A percentile compares a stretch with the other conserved stretches of the same genome.
Evolutionary conservation across 257 asterid genomes (phyloP).

Genomic region (Linaria vulgaris): DNA sequence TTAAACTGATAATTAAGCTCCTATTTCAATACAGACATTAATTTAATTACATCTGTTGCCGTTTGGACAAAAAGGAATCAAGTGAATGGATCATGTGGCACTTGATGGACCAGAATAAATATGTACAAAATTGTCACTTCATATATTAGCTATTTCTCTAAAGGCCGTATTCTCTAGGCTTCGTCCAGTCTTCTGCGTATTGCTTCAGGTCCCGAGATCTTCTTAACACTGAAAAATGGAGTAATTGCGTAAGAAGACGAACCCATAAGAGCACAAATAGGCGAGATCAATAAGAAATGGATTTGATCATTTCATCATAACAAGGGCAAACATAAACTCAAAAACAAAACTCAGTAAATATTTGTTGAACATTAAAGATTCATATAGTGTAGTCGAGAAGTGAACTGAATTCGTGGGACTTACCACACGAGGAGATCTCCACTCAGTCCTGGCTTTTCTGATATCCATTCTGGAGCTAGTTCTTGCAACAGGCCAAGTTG

Average conservation of each 20-base stretch:
- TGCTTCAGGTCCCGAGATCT: slow-evolving; percentile 44
- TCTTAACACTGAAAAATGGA: slow-evolving; percentile 60
- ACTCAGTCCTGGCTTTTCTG: slow-evolving; percentile 50
- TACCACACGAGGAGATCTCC: slow-evolving; percentile 76
- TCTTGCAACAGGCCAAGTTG: slow-evolving; percentile 70
- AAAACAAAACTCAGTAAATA: background rate
- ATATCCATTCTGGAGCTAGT: slow-evolving; percentile 84
- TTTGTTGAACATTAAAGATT: background rate
- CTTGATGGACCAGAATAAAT: too few species aligned
- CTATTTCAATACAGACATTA: background rate
- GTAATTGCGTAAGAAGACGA: background rate
- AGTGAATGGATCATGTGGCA: too few species aligned
- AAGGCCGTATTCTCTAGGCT: slow-evolving; percentile 41
- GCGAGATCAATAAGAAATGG: background rate
- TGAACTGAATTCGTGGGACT: slow-evolving; percentile 3
- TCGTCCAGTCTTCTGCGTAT: slow-evolving; percentile 55
- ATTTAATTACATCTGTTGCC: background rate
- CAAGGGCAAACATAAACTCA: background rate
- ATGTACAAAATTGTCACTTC: slow-evolving; percentile 6
- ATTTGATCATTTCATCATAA: background rate
- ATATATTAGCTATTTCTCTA: background rate
- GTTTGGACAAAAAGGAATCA: too few species aligned
- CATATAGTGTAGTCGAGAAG: background rate
- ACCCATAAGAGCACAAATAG: background rate
- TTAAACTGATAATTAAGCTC: background rate